Conservation (phyloP, 2,329 filamentous ascomycete species). For the Paecilomyces sp. region DNA sequence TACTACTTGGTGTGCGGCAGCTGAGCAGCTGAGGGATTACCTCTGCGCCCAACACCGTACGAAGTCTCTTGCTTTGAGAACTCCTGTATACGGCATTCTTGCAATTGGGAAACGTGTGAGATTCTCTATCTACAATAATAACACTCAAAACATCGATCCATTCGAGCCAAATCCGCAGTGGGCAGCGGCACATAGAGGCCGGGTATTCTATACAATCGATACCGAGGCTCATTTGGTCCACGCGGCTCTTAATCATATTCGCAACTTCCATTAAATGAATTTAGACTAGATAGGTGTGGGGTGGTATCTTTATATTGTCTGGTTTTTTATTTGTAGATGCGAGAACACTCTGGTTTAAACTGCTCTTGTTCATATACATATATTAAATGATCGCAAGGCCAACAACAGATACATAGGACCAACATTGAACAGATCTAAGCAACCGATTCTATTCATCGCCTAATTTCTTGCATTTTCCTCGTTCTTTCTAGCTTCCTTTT, state of each 20-base stretch:
- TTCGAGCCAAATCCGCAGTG: too few relatives aligned
- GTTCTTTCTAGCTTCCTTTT: conserved; percentile 15
- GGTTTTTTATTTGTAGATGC: not conserved
- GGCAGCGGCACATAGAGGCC: too few relatives aligned
- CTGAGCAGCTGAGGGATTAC: not conserved
- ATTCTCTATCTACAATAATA: too few relatives aligned
- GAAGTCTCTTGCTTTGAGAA: not conserved
- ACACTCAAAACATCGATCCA: too few relatives aligned
- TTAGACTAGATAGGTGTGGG: too few relatives aligned
- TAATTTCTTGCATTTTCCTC: conserved; percentile 1
- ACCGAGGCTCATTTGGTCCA: too few relatives aligned
- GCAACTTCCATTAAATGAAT: too few relatives aligned
- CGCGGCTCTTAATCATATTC: too few relatives aligned
- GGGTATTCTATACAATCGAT: too few relatives aligned
- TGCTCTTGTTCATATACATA: not conserved
- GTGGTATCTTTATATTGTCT: too few relatives aligned
- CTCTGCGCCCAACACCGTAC: not conserved
- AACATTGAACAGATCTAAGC: not conserved
- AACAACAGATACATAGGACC: not conserved
- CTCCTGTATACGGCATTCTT: not conserved
- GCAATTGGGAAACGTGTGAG: too few relatives aligned
- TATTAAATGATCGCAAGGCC: not conserved
- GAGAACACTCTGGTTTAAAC: not conserved
- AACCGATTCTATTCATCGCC: not conserved
- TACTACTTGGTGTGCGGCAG: not conserved